Percentiles rank a stretch among this genome's conserved stretches.
phyloP scores from a whole-genome alignment of 2,329 filamentous ascomycete species.

The Pyrenophora graminea region DNA sequence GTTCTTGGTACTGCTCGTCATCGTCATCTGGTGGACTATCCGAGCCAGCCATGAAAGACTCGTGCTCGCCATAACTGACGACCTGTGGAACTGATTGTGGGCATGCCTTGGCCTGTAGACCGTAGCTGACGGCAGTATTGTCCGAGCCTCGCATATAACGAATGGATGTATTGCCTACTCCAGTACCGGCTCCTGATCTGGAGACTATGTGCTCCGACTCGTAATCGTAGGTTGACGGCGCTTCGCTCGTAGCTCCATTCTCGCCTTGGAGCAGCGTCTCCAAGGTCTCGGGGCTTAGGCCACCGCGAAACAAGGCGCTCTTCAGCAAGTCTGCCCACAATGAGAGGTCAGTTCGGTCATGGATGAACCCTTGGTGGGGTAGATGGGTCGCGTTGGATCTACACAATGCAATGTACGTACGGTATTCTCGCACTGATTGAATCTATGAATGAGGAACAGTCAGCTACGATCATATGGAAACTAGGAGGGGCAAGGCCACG shows the following conservation, averaged over 20 bases:
- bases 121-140: constrained; percentile 25
- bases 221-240: constrained; percentile 18
- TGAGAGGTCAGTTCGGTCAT: constrained; percentile 5
- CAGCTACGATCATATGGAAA: background rate
- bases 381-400: background rate
- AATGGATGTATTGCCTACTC: constrained; percentile 10
- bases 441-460: constrained; percentile 32
- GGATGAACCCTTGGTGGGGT: background rate
- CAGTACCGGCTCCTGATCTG: constrained; percentile 13
- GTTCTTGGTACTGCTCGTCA: constrained; percentile 3
- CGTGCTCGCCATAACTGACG: constrained; percentile 23
- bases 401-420: constrained; percentile 47
- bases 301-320: constrained; percentile 55
- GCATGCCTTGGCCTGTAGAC: constrained; percentile 16
- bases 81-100: constrained; percentile 18
- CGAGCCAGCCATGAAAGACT: constrained; percentile 20
- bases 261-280: constrained; percentile 51
- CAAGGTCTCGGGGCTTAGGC: constrained; percentile 55
- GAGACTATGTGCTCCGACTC: constrained; percentile 20
- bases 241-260: constrained; percentile 19
- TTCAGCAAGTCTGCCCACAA: constrained; percentile 48
- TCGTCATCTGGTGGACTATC: constrained; percentile 13
- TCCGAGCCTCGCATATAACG: constrained; percentile 22
- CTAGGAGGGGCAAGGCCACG: constrained; percentile 2
- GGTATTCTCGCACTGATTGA: constrained; percentile 57